A percentile compares a stretch with the other conserved stretches of the same genome.
These are phyloP conservation scores for Talaromyces liani DNA, from an alignment of 495 filamentous ascomycete species.

Conservation along the genomic window DNA sequence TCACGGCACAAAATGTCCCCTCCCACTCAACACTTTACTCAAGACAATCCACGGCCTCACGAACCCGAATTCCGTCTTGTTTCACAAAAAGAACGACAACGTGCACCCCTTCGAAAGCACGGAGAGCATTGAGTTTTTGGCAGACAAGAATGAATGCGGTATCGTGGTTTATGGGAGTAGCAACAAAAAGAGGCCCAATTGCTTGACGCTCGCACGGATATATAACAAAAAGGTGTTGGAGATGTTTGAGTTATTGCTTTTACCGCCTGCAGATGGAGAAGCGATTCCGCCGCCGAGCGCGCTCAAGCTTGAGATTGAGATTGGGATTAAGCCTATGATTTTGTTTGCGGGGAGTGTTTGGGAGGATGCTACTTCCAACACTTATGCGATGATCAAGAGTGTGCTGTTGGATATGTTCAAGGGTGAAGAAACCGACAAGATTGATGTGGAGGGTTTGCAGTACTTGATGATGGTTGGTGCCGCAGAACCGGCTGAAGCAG, in stretches of 20 bases:
- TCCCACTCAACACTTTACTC: conserved; percentile 69
- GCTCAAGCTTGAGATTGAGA: conserved; percentile 69
- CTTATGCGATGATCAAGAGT: conserved; percentile 77
- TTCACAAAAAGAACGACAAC: conserved; percentile 85
- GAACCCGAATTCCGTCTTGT: conserved; percentile 70
- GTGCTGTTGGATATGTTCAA: conserved; percentile 88
- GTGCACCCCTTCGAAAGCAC: conserved; percentile 92
- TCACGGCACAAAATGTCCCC: conserved; percentile 71
- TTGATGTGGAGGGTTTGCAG: conserved; percentile 91
- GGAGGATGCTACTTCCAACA: conserved; percentile 64
- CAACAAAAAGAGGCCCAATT: conserved; percentile 90
- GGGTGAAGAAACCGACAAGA: conserved; percentile 61
- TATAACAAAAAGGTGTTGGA: conserved; percentile 83
- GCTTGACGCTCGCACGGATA: conserved; percentile 71
- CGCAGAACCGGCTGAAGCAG: conserved; percentile 56
- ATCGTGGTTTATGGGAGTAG: conserved; percentile 71
- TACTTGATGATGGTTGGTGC: conserved; percentile 77
- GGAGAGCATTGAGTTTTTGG: conserved; percentile 82
- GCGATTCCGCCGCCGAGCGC: conserved; percentile 71
- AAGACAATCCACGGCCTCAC: conserved; percentile 77
- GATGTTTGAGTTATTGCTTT: conserved; percentile 82
- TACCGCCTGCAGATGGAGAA: conserved; percentile 55
- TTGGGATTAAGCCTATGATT: conserved; percentile 70
- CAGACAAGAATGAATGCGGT: conserved; percentile 87
- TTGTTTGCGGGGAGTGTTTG: conserved; percentile 78